Base-by-base conservation (phyloP, 495 filamentous ascomycete genomes). In the Aspergillus biplanus region DNA sequence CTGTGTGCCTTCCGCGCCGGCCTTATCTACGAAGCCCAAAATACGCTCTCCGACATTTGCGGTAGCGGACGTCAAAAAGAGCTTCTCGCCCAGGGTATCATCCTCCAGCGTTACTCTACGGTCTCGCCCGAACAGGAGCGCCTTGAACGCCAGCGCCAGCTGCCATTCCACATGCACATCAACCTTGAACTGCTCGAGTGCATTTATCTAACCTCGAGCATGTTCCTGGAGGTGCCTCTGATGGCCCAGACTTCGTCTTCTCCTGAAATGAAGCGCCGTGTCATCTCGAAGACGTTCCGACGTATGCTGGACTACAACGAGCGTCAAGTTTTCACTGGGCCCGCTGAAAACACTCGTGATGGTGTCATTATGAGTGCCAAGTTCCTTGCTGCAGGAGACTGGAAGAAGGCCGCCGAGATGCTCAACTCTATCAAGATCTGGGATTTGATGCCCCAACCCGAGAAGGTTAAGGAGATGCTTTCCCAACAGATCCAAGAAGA, bases 81-180 rank as follows among this genome's bases (percentile, higher is more conserved):
- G 75, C 85, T 99, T 53, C 86, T 99, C 31, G 95, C 95, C 39
- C 95, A 99, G 77, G 96, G 95, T 72, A 91, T 99, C 59, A 96
- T 97, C 82, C 93, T 98, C 65, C 96, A 98, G 80, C 87, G 95
- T 46, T 99, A 90, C 80, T 91, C 87, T 34, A 93, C 95, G 69
- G 93, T 98, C 60, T 92, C 92, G 16, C 96, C 95, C 6, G 95
- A 99, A 80, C 96, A 98, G 75, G 95, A 99, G 78, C 89, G 94
- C 64, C 85, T 98, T 31, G 95, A 99, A 77, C 88, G 93, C 65
- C 95, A 98, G 75, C 87, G 95, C 63, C 95, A 98, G 79, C 83
- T 99, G 62, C 95, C 95, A 48, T 99, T 99, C 86, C 95, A 99
- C 81, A 97, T 97, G 92, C 95, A 99, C 83, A 98, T 99, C 83